A percentile compares a stretch with the other conserved stretches of the same genome.
phyloP scores from a whole-genome alignment of 192 early-diverging fungal species.

The Coemansia asiatica region DNA sequence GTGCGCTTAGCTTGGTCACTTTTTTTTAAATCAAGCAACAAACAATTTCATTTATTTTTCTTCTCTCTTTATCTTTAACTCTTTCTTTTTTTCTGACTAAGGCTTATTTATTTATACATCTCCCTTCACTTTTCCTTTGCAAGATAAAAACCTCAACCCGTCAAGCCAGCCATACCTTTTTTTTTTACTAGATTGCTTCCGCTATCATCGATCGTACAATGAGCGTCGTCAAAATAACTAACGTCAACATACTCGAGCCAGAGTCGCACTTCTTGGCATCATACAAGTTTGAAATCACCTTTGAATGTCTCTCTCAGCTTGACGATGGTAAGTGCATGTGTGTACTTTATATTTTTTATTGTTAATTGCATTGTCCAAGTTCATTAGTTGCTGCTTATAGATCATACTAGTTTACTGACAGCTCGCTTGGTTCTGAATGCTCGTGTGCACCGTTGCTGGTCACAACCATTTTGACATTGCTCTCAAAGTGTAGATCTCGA shows the following conservation, averaged over 20 bases:
- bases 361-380: background rate
- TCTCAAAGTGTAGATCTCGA: constrained; percentile 74
- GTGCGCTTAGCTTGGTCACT: too few relatives aligned
- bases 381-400: background rate
- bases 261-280: constrained; percentile 76
- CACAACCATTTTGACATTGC: background rate
- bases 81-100: background rate
- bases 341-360: background rate
- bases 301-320: constrained; percentile 88
- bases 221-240: constrained; percentile 78
- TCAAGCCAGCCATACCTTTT: background rate
- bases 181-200: background rate
- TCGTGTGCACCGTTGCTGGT: too few relatives aligned
- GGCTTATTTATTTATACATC: constrained; percentile 1
- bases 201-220: constrained; percentile 36
- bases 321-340: constrained; percentile 75
- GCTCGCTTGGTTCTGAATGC: too few relatives aligned
- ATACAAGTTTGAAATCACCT: constrained; percentile 95
- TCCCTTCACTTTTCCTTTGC: background rate
- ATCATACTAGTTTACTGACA: background rate
- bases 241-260: constrained; percentile 85
- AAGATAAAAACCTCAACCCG: background rate
- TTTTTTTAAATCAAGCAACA: too few relatives aligned
- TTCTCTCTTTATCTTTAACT: background rate
- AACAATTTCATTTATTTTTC: background rate